A percentile compares a stretch with the other conserved stretches of the same genome.
Evolutionary conservation across 805 yeast genomes (phyloP).

Genomic region (Ogataea saltuana): DNA sequence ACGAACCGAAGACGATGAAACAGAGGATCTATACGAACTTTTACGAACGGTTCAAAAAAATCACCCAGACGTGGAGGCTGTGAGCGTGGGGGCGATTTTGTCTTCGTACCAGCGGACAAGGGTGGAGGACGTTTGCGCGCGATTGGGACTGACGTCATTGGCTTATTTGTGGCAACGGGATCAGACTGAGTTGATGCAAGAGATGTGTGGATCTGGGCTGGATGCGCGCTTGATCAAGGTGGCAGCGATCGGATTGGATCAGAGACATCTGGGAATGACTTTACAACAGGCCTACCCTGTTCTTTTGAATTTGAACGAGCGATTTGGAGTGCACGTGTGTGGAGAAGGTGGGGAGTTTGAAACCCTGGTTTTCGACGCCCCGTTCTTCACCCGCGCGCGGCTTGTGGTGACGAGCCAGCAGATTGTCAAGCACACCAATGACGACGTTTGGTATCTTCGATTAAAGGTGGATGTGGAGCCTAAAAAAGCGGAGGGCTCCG

Average conservation of each 20-base stretch:
- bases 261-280: conserved; percentile 65
- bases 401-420: conserved; percentile 43
- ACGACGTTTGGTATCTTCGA: conserved; percentile 70
- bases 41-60: conserved; percentile 45
- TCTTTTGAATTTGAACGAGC: conserved; percentile 54
- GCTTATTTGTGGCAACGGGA: conserved; percentile 90
- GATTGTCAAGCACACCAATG: conserved; percentile 51
- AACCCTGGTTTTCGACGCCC: conserved; percentile 87
- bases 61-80: conserved; percentile 79
- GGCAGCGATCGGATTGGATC: conserved; percentile 83
- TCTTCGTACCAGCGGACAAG: conserved; percentile 94
- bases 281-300: conserved; percentile 62
- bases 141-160: conserved; percentile 67
- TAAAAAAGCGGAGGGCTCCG: conserved; percentile 16
- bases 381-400: conserved; percentile 64
- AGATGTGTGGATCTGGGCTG: conserved; percentile 65
- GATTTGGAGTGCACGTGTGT: conserved; percentile 87
- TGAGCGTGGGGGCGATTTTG: conserved; percentile 93
- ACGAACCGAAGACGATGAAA: conserved; percentile 74
- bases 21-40: conserved; percentile 73
- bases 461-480: conserved; percentile 51
- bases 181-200: conserved; percentile 76
- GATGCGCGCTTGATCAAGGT: conserved; percentile 91
- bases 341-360: conserved; percentile 99
- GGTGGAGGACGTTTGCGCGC: conserved; percentile 85